phyloP scores from a whole-genome alignment of 345 rosid genomes.

The Sonneratia alba region DNA sequence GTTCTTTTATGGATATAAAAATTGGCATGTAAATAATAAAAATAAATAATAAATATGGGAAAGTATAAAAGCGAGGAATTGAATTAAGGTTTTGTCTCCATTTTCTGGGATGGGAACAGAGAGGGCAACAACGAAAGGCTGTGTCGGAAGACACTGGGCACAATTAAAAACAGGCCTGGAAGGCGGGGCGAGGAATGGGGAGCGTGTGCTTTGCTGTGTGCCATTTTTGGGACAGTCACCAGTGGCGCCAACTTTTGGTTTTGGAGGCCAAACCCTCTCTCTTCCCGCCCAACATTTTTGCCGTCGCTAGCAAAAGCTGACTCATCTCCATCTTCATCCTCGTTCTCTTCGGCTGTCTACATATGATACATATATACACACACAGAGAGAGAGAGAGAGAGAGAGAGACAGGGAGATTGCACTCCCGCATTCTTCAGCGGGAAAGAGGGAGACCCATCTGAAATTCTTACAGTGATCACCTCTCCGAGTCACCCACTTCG shows the following conservation, averaged over 20 bases:
- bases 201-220: neutral
- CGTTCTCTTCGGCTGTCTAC: neutral
- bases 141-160: neutral
- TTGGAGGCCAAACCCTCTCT: conserved; percentile 2
- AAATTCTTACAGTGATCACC: neutral
- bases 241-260: conserved; percentile 15
- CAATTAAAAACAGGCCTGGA: neutral
- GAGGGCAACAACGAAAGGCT: neutral
- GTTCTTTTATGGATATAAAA: too few relatives aligned
- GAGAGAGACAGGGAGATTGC: neutral
- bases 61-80: neutral
- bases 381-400: neutral
- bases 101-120: neutral
- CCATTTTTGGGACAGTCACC: neutral
- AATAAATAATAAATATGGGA: neutral
- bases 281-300: neutral
- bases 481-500: neutral
- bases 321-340: neutral
- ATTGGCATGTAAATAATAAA: too few relatives aligned
- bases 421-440: too few relatives aligned
- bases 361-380: too few relatives aligned
- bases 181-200: too few relatives aligned
- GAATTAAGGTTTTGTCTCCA: neutral
- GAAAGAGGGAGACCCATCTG: neutral
- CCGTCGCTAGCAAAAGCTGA: neutral